Evolutionary conservation across 176 grass and related monocot genomes (phyloP).

Genomic region (Secale cereale): DNA sequence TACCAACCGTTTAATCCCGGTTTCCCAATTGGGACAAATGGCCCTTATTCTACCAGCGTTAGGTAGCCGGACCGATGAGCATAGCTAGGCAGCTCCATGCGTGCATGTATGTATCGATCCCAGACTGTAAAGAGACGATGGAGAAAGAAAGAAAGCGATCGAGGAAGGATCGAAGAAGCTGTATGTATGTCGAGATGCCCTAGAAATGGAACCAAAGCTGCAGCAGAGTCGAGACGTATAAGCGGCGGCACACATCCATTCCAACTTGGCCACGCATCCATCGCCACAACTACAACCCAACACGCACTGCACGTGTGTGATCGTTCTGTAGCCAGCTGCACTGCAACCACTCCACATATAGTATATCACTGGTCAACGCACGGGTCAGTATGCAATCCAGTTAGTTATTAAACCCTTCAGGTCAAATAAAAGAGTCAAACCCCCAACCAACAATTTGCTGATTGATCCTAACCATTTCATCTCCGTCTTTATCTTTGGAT

Average conservation of each 20-base stretch:
- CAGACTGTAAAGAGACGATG: background rate
- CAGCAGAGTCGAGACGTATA: background rate
- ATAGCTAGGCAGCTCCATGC: no score
- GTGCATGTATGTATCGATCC: background rate
- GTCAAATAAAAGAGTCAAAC: background rate
- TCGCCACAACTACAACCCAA: no score
- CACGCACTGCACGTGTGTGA: no score
- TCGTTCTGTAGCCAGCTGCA: no score
- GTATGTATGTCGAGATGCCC: background rate
- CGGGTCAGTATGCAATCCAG: background rate
- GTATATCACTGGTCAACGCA: background rate
- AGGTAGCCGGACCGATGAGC: background rate
- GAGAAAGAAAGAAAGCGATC: background rate
- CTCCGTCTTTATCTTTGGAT: no score
- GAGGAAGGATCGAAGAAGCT: background rate
- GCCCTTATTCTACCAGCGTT: no score
- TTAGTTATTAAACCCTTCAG: background rate
- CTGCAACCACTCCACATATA: background rate
- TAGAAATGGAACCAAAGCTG: background rate
- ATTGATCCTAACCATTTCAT: background rate
- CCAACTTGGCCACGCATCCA: background rate
- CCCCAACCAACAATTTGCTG: background rate
- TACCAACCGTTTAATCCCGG: no score
- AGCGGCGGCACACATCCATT: background rate
- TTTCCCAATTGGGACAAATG: no score